Evolutionary conservation across 1,284 basidiomycete species (phyloP).

Genomic region (Megacollybia platyphylla): DNA sequence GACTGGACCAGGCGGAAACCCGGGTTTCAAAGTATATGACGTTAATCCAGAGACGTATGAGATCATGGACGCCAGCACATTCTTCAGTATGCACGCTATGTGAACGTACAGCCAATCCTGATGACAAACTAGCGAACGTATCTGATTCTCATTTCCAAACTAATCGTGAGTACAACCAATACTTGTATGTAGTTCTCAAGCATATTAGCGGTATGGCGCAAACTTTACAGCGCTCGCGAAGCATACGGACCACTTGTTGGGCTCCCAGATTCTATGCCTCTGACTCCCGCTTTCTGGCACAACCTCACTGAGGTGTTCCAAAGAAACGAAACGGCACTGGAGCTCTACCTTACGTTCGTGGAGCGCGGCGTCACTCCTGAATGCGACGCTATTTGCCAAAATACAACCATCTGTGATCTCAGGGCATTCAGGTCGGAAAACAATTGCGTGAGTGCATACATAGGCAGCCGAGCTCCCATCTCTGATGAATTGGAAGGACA

Average conservation of each 20-base stretch:
- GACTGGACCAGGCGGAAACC: constrained; percentile 26
- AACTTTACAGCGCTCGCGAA: constrained; percentile 43
- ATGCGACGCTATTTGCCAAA: constrained; percentile 32
- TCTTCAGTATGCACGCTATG: constrained; percentile 18
- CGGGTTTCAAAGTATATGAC: constrained; percentile 39
- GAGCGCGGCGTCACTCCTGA: constrained; percentile 20
- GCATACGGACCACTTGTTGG: constrained; percentile 29
- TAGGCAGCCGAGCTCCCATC: too few relatives aligned
- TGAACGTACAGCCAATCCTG: not conserved
- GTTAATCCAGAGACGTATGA: constrained; percentile 41
- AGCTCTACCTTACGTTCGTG: constrained; percentile 27
- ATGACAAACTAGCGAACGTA: constrained; percentile 18
- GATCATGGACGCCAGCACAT: constrained; percentile 33
- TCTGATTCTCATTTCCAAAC: constrained; percentile 23
- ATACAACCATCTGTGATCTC: constrained; percentile 30
- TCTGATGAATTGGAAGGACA: too few relatives aligned
- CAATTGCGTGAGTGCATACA: constrained; percentile 28
- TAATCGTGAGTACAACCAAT: constrained; percentile 13
- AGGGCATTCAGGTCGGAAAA: constrained; percentile 34
- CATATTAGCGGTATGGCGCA: constrained; percentile 21
- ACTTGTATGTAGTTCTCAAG: not conserved
- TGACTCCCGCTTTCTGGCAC: constrained; percentile 45
- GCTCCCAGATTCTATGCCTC: constrained; percentile 13
- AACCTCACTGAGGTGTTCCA: constrained; percentile 41
- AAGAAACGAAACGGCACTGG: constrained; percentile 32